These are phyloP conservation scores for Selaginella tamariscina DNA, from an alignment of 75 land plant genomes.

Conservation along the genomic window DNA sequence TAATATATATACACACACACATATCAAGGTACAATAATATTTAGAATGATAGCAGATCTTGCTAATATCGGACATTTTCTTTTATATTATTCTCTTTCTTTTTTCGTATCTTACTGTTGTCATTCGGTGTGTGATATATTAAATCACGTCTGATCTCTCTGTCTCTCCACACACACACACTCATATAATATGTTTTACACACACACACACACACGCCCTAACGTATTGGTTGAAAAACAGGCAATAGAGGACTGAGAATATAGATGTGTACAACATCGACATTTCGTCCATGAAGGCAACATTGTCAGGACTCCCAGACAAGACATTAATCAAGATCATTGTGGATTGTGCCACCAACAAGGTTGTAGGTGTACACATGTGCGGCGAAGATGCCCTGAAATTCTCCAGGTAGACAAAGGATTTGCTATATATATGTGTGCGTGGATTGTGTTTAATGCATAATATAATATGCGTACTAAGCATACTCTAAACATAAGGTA, in stretches of 20 bases:
- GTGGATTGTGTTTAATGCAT: not conserved
- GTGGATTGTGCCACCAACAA: constrained; percentile 71
- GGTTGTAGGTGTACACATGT: constrained; percentile 90
- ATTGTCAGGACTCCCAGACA: constrained; percentile 86
- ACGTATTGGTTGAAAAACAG: constrained; percentile 26
- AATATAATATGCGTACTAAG: too few relatives aligned
- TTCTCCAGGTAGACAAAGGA: constrained; percentile 50
- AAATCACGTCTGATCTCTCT: too few relatives aligned
- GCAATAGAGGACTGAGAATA: constrained; percentile 69
- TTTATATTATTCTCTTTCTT: too few relatives aligned
- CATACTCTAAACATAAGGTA: too few relatives aligned
- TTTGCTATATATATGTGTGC: not conserved
- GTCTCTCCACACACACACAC: too few relatives aligned
- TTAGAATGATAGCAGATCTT: too few relatives aligned
- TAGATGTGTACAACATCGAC: constrained; percentile 77
- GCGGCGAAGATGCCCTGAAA: constrained; percentile 97
- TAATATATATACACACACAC: too few relatives aligned
- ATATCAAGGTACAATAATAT: too few relatives aligned
- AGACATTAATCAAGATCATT: constrained; percentile 80
- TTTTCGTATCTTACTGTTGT: too few relatives aligned
- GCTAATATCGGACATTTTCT: too few relatives aligned
- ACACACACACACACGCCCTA: not conserved
- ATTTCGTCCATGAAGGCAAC: constrained; percentile 94
- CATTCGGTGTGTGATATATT: too few relatives aligned
- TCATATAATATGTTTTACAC: too few relatives aligned